Percentiles rank a stretch among this genome's conserved stretches.
Evolutionary conservation across 139 green algal species (phyloP).

Genomic region (Micractinium conductrix): DNA sequence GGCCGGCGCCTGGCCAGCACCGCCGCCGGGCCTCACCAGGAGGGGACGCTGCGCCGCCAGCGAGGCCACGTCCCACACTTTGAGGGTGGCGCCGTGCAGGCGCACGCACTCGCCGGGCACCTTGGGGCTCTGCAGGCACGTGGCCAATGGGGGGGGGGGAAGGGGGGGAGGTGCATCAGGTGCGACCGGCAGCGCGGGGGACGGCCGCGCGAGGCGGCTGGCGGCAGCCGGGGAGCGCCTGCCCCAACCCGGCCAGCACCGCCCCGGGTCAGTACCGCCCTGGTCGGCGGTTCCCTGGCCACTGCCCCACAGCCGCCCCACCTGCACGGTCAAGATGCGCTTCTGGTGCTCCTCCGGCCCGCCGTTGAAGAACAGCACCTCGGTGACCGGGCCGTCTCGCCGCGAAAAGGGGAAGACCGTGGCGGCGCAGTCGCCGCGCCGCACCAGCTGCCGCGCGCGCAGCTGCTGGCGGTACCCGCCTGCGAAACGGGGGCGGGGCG

Average conservation of each 20-base stretch:
- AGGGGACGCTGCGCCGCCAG: conserved; percentile 26
- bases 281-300: too few species aligned
- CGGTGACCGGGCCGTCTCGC: conserved; percentile 22
- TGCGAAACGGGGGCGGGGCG: neutral
- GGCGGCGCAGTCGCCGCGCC: conserved; percentile 19
- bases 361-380: conserved; percentile 44
- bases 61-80: conserved; percentile 30
- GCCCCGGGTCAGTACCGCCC: too few species aligned
- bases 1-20: too few species aligned
- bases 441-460: conserved; percentile 27
- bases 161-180: neutral
- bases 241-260: too few species aligned
- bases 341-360: neutral
- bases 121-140: neutral
- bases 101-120: conserved; percentile 27
- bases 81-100: conserved; percentile 24
- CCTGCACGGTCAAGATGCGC: conserved; percentile 43
- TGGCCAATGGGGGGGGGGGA: neutral
- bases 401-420: conserved; percentile 28
- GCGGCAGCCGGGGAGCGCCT: too few species aligned
- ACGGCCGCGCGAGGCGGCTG: too few species aligned
- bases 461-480: conserved; percentile 49
- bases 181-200: neutral
- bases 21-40: conserved; percentile 28
- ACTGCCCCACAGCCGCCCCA: neutral